Evolutionary conservation across 306 rosid species (phyloP).

Genomic region (Medicago lupulina): DNA sequence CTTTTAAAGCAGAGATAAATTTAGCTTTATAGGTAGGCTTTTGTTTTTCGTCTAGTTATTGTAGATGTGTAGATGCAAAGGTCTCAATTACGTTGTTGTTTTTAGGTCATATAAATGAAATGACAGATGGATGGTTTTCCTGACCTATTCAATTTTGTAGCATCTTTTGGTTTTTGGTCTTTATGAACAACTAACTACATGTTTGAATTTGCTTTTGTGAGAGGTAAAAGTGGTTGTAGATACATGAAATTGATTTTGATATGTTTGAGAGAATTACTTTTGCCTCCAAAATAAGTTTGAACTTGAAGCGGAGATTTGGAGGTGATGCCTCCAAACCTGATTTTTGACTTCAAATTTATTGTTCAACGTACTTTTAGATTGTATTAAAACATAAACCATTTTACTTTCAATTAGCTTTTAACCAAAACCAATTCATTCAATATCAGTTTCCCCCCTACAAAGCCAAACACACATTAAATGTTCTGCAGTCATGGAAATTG

Average conservation of each 20-base stretch:
- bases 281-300: neutral
- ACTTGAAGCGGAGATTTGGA: neutral
- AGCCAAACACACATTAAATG: neutral
- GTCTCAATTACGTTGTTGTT: slow-evolving; percentile 20
- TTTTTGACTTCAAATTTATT: neutral
- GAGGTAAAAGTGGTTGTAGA: neutral
- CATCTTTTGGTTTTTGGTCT: slow-evolving; percentile 14
- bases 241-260: neutral
- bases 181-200: slow-evolving; percentile 8
- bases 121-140: neutral
- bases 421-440: neutral
- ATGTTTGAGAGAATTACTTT: neutral
- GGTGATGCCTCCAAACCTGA: neutral
- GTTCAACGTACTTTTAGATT: neutral
- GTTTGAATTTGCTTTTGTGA: neutral
- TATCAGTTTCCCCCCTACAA: neutral
- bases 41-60: slow-evolving; percentile 29
- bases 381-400: neutral
- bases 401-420: neutral
- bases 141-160: neutral
- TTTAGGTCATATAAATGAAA: slow-evolving; percentile 27
- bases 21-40: neutral
- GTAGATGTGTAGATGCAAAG: slow-evolving; percentile 26
- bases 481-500: slow-evolving; percentile 16
- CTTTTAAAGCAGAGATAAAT: slow-evolving; percentile 28